phyloP scores from a whole-genome alignment of 169 alveolate genomes.

The Plasmodium gonderi region DNA sequence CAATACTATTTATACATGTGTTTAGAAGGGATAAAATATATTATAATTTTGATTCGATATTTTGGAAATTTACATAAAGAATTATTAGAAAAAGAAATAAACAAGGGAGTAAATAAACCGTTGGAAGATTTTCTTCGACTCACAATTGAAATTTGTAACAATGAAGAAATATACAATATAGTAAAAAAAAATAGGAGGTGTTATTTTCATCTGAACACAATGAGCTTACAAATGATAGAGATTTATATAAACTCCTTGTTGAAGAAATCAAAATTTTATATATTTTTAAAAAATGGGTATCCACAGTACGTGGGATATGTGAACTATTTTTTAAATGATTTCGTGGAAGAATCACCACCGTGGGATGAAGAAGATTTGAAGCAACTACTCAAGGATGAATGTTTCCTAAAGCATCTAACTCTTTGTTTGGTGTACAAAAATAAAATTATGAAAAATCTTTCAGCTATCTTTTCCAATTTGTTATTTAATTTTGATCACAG shows the following conservation, averaged over 20 bases:
- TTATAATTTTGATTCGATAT: slow-evolving; percentile 7
- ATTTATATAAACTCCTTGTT: slow-evolving; percentile 9
- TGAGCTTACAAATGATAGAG: slow-evolving; percentile 7
- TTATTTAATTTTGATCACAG: slow-evolving; percentile 6
- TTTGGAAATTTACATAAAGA: neutral
- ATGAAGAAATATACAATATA: neutral
- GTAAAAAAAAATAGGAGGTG: slow-evolving; percentile 1
- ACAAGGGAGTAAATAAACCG: neutral
- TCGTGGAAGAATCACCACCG: neutral
- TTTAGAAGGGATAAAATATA: slow-evolving; percentile 43
- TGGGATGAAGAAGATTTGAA: neutral
- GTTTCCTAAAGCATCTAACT: neutral
- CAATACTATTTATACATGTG: slow-evolving; percentile 22
- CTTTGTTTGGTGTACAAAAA: slow-evolving; percentile 13
- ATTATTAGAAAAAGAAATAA: neutral
- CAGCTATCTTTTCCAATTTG: neutral
- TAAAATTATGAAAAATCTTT: neutral
- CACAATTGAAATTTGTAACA: neutral
- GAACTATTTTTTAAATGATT: slow-evolving; percentile 27
- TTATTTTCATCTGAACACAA: slow-evolving; percentile 6
- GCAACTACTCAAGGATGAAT: neutral
- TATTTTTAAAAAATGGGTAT: neutral
- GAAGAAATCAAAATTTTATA: neutral
- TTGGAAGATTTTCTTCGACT: neutral
- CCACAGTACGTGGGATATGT: neutral